A percentile compares a stretch with the other conserved stretches of the same genome.
These are phyloP conservation scores for Umbelopsis isabellina DNA, from an alignment of 192 early-diverging fungal genomes.

Conservation along the genomic window DNA sequence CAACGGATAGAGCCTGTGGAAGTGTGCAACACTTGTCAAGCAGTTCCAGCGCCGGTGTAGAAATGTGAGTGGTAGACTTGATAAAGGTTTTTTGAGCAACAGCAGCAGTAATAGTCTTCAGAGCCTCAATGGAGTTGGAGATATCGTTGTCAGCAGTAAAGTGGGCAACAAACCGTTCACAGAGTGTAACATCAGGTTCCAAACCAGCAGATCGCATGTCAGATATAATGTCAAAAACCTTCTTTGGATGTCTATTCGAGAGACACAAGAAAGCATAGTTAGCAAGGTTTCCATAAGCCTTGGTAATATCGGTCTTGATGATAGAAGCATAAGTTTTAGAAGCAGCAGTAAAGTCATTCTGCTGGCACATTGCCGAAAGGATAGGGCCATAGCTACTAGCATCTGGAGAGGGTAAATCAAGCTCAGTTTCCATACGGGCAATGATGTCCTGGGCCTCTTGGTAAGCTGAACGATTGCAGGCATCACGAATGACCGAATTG, in stretches of 20 bases:
- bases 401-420: conserved; percentile 33
- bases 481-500: conserved; percentile 32
- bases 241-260: background rate
- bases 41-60: background rate
- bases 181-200: conserved; percentile 27
- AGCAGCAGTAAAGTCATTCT: conserved; percentile 22
- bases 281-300: conserved; percentile 36
- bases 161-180: conserved; percentile 18
- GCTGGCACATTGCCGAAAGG: conserved; percentile 23
- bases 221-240: conserved; percentile 15
- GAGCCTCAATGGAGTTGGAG: background rate
- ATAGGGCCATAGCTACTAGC: conserved; percentile 33
- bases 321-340: conserved; percentile 17
- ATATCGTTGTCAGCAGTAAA: conserved; percentile 11
- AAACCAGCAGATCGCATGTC: conserved; percentile 28
- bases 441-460: conserved; percentile 9
- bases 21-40: background rate
- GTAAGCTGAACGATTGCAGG: conserved; percentile 21
- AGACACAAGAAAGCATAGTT: conserved; percentile 33
- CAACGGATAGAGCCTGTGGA: background rate
- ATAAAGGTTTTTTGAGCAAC: conserved; percentile 10
- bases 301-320: conserved; percentile 24
- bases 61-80: conserved; percentile 12
- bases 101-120: conserved; percentile 16
- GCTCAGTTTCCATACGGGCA: conserved; percentile 13